Conservation (phyloP, 768 basidiomycete genomes). For the Dentipellis sp. region DNA sequence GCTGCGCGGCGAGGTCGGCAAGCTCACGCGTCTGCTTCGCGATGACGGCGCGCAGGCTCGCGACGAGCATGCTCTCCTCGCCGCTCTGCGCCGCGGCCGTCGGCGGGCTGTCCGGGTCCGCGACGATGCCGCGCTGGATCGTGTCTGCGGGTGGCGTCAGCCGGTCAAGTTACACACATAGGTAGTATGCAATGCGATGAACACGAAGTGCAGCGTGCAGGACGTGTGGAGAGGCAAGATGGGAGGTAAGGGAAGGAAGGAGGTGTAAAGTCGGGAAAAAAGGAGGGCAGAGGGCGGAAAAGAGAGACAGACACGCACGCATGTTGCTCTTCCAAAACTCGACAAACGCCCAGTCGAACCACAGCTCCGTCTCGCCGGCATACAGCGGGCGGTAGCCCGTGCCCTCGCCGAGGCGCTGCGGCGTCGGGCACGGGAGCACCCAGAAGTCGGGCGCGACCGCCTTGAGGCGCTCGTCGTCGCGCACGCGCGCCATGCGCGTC, state of each 20-base stretch:
- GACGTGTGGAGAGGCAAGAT: too few relatives aligned
- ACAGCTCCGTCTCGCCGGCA: slow-evolving; percentile 72
- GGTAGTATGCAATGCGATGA: too few relatives aligned
- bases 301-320: slow-evolving; percentile 35
- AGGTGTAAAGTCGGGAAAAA: not conserved
- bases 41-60: slow-evolving; percentile 77
- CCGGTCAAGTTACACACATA: too few relatives aligned
- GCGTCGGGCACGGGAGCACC: slow-evolving; percentile 47
- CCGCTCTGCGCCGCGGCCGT: slow-evolving; percentile 51
- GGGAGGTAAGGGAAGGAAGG: too few relatives aligned
- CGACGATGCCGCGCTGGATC: slow-evolving; percentile 61
- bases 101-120: slow-evolving; percentile 58
- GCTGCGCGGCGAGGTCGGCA: slow-evolving; percentile 50
- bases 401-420: slow-evolving; percentile 19
- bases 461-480: slow-evolving; percentile 92
- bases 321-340: slow-evolving; percentile 99
- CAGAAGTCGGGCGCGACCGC: slow-evolving; percentile 78
- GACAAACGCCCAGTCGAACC: slow-evolving; percentile 98
- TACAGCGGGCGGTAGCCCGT: slow-evolving; percentile 27
- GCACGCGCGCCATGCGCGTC: slow-evolving; percentile 75
- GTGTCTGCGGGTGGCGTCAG: slow-evolving; percentile 38
- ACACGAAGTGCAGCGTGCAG: too few relatives aligned
- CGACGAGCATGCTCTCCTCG: slow-evolving; percentile 68
- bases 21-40: slow-evolving; percentile 77
- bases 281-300: not conserved